Conservation (phyloP, 2,329 filamentous ascomycete species). For the Chaetothyriales sp. region DNA sequence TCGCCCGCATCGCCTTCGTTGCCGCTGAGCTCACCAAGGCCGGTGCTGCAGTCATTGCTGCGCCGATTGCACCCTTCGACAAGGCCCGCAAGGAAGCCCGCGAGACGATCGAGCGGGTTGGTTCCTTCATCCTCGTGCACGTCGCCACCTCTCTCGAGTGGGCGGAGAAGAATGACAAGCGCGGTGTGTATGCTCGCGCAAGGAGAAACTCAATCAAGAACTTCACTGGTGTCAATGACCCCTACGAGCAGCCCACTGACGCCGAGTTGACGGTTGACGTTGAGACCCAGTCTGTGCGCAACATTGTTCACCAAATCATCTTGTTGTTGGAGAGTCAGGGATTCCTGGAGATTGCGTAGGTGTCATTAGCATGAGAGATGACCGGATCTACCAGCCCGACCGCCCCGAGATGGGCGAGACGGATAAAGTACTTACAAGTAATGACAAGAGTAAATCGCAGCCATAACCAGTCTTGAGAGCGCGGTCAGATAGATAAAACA, state of each 20-base stretch:
- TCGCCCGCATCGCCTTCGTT: slow-evolving; percentile 91
- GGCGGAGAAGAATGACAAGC: slow-evolving; percentile 88
- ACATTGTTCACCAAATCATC: slow-evolving; percentile 92
- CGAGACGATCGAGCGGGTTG: slow-evolving; percentile 74
- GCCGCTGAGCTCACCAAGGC: slow-evolving; percentile 86
- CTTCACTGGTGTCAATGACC: slow-evolving; percentile 96
- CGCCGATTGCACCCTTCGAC: slow-evolving; percentile 90
- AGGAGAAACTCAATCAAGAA: slow-evolving; percentile 86
- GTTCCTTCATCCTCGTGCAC: slow-evolving; percentile 89
- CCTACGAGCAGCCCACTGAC: slow-evolving; percentile 74
- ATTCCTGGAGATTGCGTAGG: slow-evolving; percentile 49
- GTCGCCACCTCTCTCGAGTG: slow-evolving; percentile 86
- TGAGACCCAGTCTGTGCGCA: slow-evolving; percentile 76
- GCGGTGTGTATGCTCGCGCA: slow-evolving; percentile 75
- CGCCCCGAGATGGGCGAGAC: no score
- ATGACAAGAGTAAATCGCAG: no score
- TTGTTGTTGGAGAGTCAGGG: slow-evolving; percentile 81
- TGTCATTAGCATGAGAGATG: not conserved
- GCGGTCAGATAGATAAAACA: no score
- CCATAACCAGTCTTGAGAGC: no score
- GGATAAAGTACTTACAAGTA: no score
- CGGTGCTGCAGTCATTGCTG: slow-evolving; percentile 87
- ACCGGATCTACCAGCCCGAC: no score
- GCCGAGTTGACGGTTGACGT: slow-evolving; percentile 74
- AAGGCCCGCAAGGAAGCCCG: slow-evolving; percentile 60